Evolutionary conservation across 1,139 yeast species (phyloP), one percentile per base, ranked within the genome.

Genomic region (Debaryomyces nepalensis): DNA sequence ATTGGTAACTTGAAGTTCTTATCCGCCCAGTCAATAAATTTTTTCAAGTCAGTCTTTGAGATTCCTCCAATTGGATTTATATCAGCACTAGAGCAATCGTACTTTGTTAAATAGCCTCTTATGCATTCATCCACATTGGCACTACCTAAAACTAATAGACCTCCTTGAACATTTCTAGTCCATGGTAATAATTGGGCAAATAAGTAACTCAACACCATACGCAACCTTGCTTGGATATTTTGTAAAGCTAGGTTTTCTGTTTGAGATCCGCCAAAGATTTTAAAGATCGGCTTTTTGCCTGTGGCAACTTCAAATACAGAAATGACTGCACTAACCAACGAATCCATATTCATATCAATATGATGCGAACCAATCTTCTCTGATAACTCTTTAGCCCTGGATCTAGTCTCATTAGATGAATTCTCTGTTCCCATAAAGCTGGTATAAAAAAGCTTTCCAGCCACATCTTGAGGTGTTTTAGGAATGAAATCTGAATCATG

Each of bases 61-160:
- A 93, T 87, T 20, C 98, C 97, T 11, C 99, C 99, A 54, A 93
- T 93, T 11, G 99, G 99, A 59, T 93, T 93, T 46, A 93, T 79
- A 66, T 93, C 99, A 1, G 99, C 99, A 29, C 95, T 84, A 10
- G 97, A 90, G 61, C 97, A 90, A 63, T 93, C 99, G 63, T 93
- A 93, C 61, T 93, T 93, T 10, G 99, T 93, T 58, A 95, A 74
- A 58, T 93, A 93, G 0, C 99, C 99, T 49, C 99, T 75, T 48
- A 93, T 70, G 54, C 96, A 89, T 62, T 93, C 99, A 63, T 93
- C 99, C n/a, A 93, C 99, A 61, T 93, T 93, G 5, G 99, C 97
- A 59, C 95, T 84, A 1, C 99, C 99, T 43, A 93, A 73, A 6
- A 93, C 99, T 33, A 93, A 71, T 39, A 93, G 67, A 0, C 98